phyloP scores from a whole-genome alignment of 306 rosid genomes.

The Sesbania bispinosa region DNA sequence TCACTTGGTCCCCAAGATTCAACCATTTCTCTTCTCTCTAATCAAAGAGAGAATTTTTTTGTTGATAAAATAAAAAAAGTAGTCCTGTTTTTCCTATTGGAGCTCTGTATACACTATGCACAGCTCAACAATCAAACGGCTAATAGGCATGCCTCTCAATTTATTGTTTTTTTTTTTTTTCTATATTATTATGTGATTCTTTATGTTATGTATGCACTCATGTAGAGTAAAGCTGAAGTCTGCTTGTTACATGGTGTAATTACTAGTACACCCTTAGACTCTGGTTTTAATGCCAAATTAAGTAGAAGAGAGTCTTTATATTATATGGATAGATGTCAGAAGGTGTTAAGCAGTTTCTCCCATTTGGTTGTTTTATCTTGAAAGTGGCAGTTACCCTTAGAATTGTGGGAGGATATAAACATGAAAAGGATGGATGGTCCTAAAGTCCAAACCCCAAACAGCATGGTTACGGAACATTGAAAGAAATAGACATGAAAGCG shows the following conservation, averaged over 20 bases:
- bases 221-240: slow-evolving; percentile 3
- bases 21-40: slow-evolving; percentile 10
- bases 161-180: background rate
- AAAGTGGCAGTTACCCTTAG: slow-evolving; percentile 4
- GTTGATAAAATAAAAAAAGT: background rate
- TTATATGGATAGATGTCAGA: background rate
- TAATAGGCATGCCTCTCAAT: slow-evolving; percentile 27
- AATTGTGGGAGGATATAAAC: background rate
- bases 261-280: slow-evolving; percentile 17
- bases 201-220: slow-evolving; percentile 24
- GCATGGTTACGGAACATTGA: background rate
- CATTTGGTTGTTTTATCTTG: slow-evolving; percentile 13
- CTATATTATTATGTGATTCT: slow-evolving; percentile 15
- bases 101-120: slow-evolving; percentile 20
- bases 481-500: background rate
- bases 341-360: background rate
- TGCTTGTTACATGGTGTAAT: background rate
- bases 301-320: background rate
- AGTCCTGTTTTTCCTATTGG: background rate
- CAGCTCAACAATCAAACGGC: slow-evolving; percentile 47
- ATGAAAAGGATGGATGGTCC: slow-evolving; percentile 25
- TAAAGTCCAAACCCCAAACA: background rate
- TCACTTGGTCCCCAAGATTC: slow-evolving; percentile 28
- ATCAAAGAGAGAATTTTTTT: background rate
- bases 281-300: background rate